phyloP scores from a whole-genome alignment of 2,329 filamentous ascomycete genomes.

The Penicillium sp. region DNA sequence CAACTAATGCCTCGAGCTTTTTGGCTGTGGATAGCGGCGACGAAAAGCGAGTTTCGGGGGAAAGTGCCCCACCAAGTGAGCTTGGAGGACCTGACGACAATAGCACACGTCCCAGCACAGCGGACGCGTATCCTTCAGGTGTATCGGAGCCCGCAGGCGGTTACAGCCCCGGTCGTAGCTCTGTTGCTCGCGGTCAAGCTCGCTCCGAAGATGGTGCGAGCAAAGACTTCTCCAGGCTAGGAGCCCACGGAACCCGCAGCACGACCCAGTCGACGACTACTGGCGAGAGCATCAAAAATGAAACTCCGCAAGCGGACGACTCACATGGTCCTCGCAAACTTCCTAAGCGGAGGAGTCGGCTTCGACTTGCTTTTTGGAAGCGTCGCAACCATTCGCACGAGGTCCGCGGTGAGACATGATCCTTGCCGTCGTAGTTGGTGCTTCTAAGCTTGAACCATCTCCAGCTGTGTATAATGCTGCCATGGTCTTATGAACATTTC shows the following conservation, averaged over 20 bases:
- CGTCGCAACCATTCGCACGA: constrained; percentile 29
- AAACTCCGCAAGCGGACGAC: constrained; percentile 19
- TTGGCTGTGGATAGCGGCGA: constrained; percentile 36
- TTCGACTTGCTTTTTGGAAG: constrained; percentile 38
- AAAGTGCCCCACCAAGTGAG: constrained; percentile 25
- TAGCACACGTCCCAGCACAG: constrained; percentile 27
- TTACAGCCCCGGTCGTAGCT: constrained; percentile 21
- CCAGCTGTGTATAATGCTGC: constrained; percentile 17
- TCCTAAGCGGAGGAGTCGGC: constrained; percentile 32
- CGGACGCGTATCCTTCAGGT: constrained; percentile 19
- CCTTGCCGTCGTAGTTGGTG: constrained; percentile 6
- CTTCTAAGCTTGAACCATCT: constrained; percentile 2
- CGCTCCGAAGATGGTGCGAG: constrained; percentile 18
- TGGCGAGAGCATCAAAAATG: constrained; percentile 22
- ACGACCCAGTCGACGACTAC: constrained; percentile 25
- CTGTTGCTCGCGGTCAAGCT: constrained; percentile 11
- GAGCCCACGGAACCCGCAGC: constrained; percentile 21
- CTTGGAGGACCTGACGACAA: constrained; percentile 23
- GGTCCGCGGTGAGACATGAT: constrained; percentile 28
- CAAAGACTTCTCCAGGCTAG: constrained; percentile 19
- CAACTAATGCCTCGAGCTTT: constrained; percentile 40
- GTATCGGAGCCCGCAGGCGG: constrained; percentile 17
- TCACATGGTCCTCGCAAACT: constrained; percentile 21
- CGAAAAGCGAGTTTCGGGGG: constrained; percentile 27
- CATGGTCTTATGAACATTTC: constrained; percentile 23